These are phyloP conservation scores for Dipteronia dyeriana DNA, from an alignment of 345 rosid species.

Conservation along the genomic window DNA sequence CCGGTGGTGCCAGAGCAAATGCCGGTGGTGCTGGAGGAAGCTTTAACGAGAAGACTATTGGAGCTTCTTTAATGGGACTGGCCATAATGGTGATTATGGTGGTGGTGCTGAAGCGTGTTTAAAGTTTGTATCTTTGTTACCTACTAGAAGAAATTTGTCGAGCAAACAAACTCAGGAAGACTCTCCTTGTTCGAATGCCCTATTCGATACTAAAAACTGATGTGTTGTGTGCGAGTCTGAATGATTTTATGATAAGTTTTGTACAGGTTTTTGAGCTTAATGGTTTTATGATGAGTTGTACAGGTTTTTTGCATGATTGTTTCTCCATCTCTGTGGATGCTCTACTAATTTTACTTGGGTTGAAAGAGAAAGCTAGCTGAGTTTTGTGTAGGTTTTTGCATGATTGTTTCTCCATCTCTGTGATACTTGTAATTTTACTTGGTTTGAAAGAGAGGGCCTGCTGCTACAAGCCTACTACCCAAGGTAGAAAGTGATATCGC, in stretches of 20 bases:
- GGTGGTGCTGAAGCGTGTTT: constrained; percentile 63
- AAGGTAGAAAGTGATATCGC: too few species aligned
- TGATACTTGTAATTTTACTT: too few species aligned
- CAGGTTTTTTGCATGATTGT: neutral
- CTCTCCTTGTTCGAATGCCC: neutral
- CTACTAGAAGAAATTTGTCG: constrained; percentile 40
- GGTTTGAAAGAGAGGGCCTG: too few species aligned
- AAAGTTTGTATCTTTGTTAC: neutral
- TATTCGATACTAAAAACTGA: neutral
- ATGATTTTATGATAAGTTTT: too few species aligned
- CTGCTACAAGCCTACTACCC: too few species aligned
- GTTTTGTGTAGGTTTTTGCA: too few species aligned
- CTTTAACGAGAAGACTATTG: constrained; percentile 35
- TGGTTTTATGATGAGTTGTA: neutral
- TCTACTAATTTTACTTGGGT: too few species aligned
- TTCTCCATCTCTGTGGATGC: neutral
- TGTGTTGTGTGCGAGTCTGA: too few species aligned
- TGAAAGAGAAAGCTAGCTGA: too few species aligned
- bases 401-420: neutral
- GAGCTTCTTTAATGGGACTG: constrained; percentile 54
- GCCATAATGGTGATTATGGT: constrained; percentile 60
- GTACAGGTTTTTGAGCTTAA: too few species aligned
- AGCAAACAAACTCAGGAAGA: constrained; percentile 9
- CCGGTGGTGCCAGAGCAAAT: constrained; percentile 3
- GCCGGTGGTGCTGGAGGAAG: constrained; percentile 5